Evolutionary conservation across 164 flowering plant genomes (phyloP).

Genomic region (Berberis vulgaris): DNA sequence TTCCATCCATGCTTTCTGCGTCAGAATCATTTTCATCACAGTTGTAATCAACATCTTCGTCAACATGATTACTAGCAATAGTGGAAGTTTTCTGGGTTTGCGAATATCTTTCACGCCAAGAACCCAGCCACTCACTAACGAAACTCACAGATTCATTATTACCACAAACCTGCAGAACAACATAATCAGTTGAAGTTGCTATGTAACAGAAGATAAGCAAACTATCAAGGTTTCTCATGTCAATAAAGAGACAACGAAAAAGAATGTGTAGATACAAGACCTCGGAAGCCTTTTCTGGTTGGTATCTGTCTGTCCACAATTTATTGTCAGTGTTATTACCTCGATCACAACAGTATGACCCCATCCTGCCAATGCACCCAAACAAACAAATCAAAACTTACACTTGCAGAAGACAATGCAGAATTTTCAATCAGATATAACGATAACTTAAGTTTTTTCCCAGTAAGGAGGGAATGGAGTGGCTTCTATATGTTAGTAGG

Average conservation of each 20-base stretch:
- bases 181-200: constrained; percentile 4
- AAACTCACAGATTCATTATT: constrained; percentile 60
- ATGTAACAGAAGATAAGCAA: neutral
- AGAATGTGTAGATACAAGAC: constrained; percentile 23
- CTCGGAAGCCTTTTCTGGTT: constrained; percentile 66
- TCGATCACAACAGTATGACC: constrained; percentile 19
- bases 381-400: constrained; percentile 4
- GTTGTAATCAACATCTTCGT: constrained; percentile 27
- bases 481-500: no score
- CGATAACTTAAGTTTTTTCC: no score
- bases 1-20: constrained; percentile 34
- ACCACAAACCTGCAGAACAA: constrained; percentile 76
- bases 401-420: neutral
- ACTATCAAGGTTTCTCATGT: no score
- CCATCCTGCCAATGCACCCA: constrained; percentile 24
- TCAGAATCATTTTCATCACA: constrained; percentile 43
- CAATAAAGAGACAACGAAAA: neutral
- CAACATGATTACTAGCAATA: constrained; percentile 8
- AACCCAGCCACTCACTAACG: constrained; percentile 72
- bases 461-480: no score
- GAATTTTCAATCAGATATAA: neutral
- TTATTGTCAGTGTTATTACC: constrained; percentile 27
- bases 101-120: constrained; percentile 52
- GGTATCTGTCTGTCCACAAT: constrained; percentile 81
- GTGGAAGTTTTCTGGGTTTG: constrained; percentile 21